These are phyloP conservation scores for Anthostomella pinea DNA, from an alignment of 2,329 filamentous ascomycete species.

Conservation along the genomic window DNA sequence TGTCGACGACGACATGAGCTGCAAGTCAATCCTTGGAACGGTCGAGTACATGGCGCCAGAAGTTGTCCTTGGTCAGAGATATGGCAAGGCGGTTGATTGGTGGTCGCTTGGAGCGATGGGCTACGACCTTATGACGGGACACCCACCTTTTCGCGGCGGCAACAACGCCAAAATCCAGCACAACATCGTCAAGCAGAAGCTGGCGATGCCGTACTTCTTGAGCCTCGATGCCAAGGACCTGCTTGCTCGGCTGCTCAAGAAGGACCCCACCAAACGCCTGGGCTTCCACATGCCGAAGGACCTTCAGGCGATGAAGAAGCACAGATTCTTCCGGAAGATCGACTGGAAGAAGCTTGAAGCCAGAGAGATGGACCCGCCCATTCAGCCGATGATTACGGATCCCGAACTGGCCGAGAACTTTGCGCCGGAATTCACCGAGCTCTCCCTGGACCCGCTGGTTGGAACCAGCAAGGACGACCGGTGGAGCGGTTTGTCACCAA, in stretches of 20 bases:
- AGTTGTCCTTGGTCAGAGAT: conserved; percentile 81
- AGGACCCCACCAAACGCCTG: conserved; percentile 87
- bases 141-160: conserved; percentile 83
- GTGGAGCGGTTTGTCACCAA: conserved; percentile 36
- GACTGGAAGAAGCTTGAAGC: conserved; percentile 86
- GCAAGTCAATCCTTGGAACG: conserved; percentile 89
- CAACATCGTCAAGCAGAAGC: conserved; percentile 91
- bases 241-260: conserved; percentile 82
- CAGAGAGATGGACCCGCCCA: conserved; percentile 82
- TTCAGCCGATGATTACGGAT: conserved; percentile 90
- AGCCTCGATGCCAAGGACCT: conserved; percentile 91
- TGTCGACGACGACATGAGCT: conserved; percentile 64
- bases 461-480: conserved; percentile 41
- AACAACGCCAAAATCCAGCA: conserved; percentile 95
- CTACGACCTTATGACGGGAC: conserved; percentile 88
- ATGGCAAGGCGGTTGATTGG: conserved; percentile 96
- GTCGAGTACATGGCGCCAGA: conserved; percentile 99
- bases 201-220: conserved; percentile 85
- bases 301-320: conserved; percentile 78
- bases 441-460: conserved; percentile 74
- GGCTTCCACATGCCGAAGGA: conserved; percentile 89
- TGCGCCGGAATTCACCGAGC: conserved; percentile 81
- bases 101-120: conserved; percentile 95
- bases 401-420: conserved; percentile 98
- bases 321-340: conserved; percentile 95